Evolutionary conservation across 352 stramenopile species (phyloP).

Genomic region (Thraustochytrium striatum): DNA sequence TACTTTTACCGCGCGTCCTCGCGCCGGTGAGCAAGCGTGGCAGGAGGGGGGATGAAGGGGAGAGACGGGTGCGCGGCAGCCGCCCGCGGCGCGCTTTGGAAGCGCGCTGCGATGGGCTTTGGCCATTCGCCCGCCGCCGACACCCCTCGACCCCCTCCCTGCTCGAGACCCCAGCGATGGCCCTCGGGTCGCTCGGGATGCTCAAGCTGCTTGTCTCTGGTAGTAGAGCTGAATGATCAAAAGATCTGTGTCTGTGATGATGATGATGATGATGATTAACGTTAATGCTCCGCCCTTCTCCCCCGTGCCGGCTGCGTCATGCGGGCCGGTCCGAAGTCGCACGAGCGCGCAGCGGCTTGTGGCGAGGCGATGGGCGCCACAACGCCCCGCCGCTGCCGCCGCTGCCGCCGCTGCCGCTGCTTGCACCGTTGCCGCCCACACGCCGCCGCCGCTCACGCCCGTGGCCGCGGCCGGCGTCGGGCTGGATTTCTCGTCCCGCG

Average conservation of each 20-base stretch:
- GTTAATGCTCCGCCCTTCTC: neutral
- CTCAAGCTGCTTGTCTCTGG: too few relatives aligned
- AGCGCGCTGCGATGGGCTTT: too few relatives aligned
- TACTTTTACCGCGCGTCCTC: neutral
- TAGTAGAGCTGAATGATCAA: neutral
- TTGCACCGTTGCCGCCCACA: neutral
- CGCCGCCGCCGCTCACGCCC: neutral
- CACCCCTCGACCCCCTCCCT: neutral
- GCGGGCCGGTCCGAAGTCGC: neutral
- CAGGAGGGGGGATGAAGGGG: too few relatives aligned
- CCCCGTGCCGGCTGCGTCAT: neutral
- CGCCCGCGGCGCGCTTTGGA: too few relatives aligned
- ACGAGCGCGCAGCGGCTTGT: too few relatives aligned
- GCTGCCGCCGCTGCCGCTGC: neutral
- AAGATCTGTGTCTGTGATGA: neutral
- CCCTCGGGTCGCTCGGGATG: neutral
- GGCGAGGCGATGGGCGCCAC: too few relatives aligned
- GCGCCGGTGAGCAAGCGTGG: neutral
- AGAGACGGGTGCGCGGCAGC: too few relatives aligned
- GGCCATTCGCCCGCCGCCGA: too few relatives aligned
- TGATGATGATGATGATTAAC: too few relatives aligned
- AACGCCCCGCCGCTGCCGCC: neutral
- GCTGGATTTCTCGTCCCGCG: neutral
- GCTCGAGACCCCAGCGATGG: neutral
- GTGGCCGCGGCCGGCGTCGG: neutral